Evolutionary conservation across 176 grass and related monocot species (phyloP).

Genomic region (Phragmites australis): DNA sequence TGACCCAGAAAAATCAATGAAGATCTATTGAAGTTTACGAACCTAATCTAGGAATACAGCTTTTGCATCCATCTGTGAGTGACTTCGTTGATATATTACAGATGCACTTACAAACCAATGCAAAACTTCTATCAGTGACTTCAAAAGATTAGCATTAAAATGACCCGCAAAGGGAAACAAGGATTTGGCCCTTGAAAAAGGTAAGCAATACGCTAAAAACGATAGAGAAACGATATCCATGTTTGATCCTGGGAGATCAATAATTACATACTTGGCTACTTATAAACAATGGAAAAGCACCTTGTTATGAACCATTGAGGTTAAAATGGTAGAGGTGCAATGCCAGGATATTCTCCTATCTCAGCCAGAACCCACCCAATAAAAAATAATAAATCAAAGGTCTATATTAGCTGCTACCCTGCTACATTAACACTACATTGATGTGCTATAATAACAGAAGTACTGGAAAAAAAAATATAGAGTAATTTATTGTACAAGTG

Average conservation of each 20-base stretch:
- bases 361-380: background rate
- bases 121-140: constrained; percentile 11
- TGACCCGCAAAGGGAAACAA: constrained; percentile 7
- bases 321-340: background rate
- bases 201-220: background rate
- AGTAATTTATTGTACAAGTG: background rate
- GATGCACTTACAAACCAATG: constrained; percentile 9
- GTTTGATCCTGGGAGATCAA: background rate
- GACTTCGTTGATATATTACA: background rate
- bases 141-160: constrained; percentile 26
- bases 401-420: background rate
- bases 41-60: background rate
- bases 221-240: background rate
- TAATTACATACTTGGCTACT: constrained; percentile 19
- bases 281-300: constrained; percentile 10
- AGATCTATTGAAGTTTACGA: background rate
- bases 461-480: background rate
- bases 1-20: constrained; percentile 4
- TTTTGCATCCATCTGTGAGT: constrained; percentile 25
- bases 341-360: background rate
- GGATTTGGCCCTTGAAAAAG: background rate
- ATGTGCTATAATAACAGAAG: background rate
- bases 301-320: background rate
- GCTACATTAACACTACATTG: background rate
- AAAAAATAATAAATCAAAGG: background rate